These are phyloP conservation scores for Pouteria campechiana DNA, from an alignment of 179 eudicot genomes.

Conservation along the genomic window DNA sequence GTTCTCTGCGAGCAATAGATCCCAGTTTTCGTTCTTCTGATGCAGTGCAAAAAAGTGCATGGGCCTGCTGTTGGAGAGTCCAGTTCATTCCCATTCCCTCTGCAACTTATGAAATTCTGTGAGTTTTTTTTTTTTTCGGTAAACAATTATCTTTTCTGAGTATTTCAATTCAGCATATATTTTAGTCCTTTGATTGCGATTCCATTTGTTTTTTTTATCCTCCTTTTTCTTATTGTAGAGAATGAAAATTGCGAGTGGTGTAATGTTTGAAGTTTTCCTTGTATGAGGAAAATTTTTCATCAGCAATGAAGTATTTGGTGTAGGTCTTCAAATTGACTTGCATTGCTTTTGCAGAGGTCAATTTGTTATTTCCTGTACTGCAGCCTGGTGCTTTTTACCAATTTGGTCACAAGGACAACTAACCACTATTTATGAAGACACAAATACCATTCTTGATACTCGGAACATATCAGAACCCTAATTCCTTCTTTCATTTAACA, in stretches of 20 bases:
- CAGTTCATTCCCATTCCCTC: constrained; percentile 14
- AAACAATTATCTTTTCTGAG: constrained; percentile 41
- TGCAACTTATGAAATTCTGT: constrained; percentile 19
- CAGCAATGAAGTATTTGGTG: constrained; percentile 6
- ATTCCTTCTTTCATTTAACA: too few species aligned
- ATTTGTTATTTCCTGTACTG: too few species aligned
- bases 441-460: too few species aligned
- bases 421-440: too few species aligned
- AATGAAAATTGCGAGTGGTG: constrained; percentile 16
- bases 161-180: constrained; percentile 16
- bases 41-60: constrained; percentile 15
- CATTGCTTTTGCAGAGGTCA: too few species aligned
- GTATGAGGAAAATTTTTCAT: constrained; percentile 2
- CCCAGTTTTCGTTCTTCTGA: constrained; percentile 60
- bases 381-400: too few species aligned
- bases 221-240: constrained; percentile 23
- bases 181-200: background rate
- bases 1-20: constrained; percentile 73
- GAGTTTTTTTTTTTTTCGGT: constrained; percentile 28
- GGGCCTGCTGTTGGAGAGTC: constrained; percentile 26
- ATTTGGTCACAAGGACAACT: too few species aligned
- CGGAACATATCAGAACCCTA: too few species aligned
- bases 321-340: background rate
- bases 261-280: constrained; percentile 4
- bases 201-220: constrained; percentile 8